Conservation (phyloP, 2,329 filamentous ascomycete species). For the Proliferodiscus dingleyae region DNA sequence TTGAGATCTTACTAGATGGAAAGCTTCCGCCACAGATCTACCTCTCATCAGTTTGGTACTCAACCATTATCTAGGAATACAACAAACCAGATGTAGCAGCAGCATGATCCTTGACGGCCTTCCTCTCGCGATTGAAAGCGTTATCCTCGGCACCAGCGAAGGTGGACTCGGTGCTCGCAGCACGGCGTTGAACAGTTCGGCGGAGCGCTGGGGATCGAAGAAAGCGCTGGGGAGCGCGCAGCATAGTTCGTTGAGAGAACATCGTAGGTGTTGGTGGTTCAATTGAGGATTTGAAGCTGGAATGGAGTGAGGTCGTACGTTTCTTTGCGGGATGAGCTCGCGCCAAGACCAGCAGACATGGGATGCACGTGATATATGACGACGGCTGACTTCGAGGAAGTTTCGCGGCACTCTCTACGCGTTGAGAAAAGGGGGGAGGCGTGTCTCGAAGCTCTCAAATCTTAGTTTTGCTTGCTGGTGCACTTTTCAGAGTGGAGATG, state of each 20-base stretch:
- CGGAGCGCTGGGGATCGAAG: constrained; percentile 52
- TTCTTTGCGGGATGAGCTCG: not conserved
- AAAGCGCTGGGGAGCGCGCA: constrained; percentile 58
- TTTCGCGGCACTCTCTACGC: not conserved
- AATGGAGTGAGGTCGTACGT: constrained; percentile 2
- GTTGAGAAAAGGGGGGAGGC: not conserved
- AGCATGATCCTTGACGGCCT: constrained; percentile 87
- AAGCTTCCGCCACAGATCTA: constrained; percentile 93
- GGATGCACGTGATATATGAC: not conserved
- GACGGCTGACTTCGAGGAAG: not conserved
- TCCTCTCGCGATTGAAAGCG: constrained; percentile 87
- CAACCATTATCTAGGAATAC: no score
- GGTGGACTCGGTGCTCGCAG: constrained; percentile 58
- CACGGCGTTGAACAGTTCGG: constrained; percentile 60
- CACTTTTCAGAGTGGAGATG: not conserved
- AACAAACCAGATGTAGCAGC: constrained; percentile 78
- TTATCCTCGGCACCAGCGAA: constrained; percentile 69
- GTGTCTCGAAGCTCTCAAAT: not conserved
- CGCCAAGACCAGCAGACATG: no score
- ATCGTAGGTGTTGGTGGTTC: constrained; percentile 41
- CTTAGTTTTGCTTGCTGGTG: not conserved
- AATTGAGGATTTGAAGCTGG: not conserved
- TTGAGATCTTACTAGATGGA: constrained; percentile 75
- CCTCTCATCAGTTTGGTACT: constrained; percentile 32
- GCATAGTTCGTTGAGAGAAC: constrained; percentile 58